Evolutionary conservation across 2,329 filamentous ascomycete species (phyloP).

Genomic region (Fusarium heterosporum): DNA sequence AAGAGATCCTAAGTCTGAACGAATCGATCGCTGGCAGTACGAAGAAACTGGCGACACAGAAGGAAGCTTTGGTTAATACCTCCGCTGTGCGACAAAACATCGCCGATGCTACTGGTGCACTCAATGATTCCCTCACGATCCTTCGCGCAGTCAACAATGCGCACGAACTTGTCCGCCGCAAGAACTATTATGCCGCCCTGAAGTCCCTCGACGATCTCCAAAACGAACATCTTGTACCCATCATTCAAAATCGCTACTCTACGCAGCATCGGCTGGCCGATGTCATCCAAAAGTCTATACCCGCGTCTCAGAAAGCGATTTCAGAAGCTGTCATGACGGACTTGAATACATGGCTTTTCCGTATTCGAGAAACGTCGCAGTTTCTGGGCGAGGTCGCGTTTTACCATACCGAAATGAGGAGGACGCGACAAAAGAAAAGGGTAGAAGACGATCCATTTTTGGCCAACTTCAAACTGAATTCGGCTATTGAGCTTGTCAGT

Average conservation of each 20-base stretch:
- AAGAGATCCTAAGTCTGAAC: conserved; percentile 91
- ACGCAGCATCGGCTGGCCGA: conserved; percentile 95
- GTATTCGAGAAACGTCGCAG: conserved; percentile 94
- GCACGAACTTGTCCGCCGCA: conserved; percentile 89
- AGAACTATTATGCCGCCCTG: conserved; percentile 94
- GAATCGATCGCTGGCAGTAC: conserved; percentile 96
- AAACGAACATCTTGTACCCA: conserved; percentile 86
- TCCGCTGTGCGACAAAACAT: conserved; percentile 94
- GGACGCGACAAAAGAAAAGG: conserved; percentile 84
- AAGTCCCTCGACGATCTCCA: conserved; percentile 95
- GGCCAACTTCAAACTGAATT: conserved; percentile 89
- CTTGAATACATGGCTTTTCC: conserved; percentile 95
- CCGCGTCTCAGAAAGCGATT: conserved; percentile 90
- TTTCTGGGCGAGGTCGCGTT: conserved; percentile 97
- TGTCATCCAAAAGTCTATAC: conserved; percentile 95
- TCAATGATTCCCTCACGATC: conserved; percentile 93
- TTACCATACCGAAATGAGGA: conserved; percentile 91
- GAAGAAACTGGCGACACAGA: conserved; percentile 92
- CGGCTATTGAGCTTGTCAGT: conserved; percentile 92
- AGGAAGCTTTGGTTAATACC: conserved; percentile 93
- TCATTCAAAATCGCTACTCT: conserved; percentile 82
- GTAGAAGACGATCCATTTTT: conserved; percentile 81
- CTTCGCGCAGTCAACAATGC: conserved; percentile 93
- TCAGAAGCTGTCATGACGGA: conserved; percentile 98
- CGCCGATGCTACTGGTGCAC: conserved; percentile 86